Evolutionary conservation across 2,329 filamentous ascomycete species (phyloP).

Genomic region (Arthrobotrys sinensis): DNA sequence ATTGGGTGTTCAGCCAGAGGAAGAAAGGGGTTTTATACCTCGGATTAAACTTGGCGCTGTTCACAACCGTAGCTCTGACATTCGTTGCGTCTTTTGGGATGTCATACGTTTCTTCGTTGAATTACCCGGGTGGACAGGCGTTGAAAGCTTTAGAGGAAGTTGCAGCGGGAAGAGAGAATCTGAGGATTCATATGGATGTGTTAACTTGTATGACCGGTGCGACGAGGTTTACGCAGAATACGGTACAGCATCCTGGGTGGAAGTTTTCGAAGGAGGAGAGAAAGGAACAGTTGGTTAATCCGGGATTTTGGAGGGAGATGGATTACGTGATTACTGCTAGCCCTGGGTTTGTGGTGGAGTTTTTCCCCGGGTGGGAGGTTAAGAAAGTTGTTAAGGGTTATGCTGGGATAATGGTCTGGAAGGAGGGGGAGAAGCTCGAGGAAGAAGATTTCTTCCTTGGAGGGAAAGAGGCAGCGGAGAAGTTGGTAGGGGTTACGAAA

Average conservation of each 20-base stretch:
- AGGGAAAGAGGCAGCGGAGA: constrained; percentile 20
- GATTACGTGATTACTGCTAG: constrained; percentile 71
- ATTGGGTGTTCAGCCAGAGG: constrained; percentile 71
- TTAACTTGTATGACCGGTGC: constrained; percentile 80
- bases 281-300: constrained; percentile 68
- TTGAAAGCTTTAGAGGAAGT: constrained; percentile 68
- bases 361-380: constrained; percentile 45
- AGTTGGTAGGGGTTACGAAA: constrained; percentile 11
- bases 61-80: constrained; percentile 72
- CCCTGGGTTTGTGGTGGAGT: constrained; percentile 25
- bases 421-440: constrained; percentile 11
- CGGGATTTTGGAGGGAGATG: constrained; percentile 76
- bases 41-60: constrained; percentile 72
- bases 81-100: constrained; percentile 74
- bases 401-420: constrained; percentile 20
- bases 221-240: constrained; percentile 75
- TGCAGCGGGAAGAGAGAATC: constrained; percentile 69
- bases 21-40: constrained; percentile 68
- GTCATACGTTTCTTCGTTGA: constrained; percentile 85
- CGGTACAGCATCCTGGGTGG: constrained; percentile 65
- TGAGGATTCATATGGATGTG: constrained; percentile 76
- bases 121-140: constrained; percentile 92
- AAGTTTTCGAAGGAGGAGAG: constrained; percentile 77
- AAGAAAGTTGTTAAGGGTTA: constrained; percentile 43
- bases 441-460: constrained; percentile 43